These are phyloP conservation scores for Clohesyomyces aquaticus DNA, from an alignment of 495 filamentous ascomycete genomes.

Conservation along the genomic window DNA sequence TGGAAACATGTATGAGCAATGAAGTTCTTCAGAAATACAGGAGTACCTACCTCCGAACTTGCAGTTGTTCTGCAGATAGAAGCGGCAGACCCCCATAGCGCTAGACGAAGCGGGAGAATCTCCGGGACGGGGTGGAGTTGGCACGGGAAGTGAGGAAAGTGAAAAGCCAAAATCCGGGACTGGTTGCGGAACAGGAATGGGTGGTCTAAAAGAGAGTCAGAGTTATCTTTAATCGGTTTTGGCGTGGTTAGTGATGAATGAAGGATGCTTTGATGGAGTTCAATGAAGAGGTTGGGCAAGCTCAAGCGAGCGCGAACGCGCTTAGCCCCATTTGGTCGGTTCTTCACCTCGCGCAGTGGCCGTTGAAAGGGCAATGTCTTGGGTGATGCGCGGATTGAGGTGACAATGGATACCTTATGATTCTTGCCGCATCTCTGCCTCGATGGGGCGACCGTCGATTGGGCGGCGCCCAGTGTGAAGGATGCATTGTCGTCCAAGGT, in stretches of 20 bases:
- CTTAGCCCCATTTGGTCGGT: constrained; percentile 6
- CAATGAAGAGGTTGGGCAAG: background rate
- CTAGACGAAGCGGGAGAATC: too few species aligned
- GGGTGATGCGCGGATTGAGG: background rate
- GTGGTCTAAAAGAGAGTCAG: too few species aligned
- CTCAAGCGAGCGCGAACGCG: constrained; percentile 1
- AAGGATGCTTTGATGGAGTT: background rate
- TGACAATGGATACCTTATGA: background rate
- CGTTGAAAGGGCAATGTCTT: background rate
- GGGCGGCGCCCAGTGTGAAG: too few species aligned
- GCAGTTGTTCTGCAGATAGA: constrained; percentile 74
- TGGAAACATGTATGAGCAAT: constrained; percentile 26
- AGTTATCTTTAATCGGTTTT: too few species aligned
- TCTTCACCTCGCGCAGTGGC: too few species aligned
- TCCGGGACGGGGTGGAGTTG: too few species aligned
- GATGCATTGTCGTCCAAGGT: too few species aligned
- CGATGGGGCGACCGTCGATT: background rate
- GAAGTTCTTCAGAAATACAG: background rate
- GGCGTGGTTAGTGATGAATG: background rate
- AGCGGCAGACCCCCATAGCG: constrained; percentile 65
- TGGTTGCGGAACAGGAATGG: background rate
- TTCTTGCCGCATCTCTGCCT: background rate
- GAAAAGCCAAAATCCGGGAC: background rate
- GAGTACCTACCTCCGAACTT: constrained; percentile 59
- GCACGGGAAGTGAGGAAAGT: background rate